Evolutionary conservation across 1,139 yeast genomes (phyloP).

Genomic region (Geotrichum cucujoidarum): DNA sequence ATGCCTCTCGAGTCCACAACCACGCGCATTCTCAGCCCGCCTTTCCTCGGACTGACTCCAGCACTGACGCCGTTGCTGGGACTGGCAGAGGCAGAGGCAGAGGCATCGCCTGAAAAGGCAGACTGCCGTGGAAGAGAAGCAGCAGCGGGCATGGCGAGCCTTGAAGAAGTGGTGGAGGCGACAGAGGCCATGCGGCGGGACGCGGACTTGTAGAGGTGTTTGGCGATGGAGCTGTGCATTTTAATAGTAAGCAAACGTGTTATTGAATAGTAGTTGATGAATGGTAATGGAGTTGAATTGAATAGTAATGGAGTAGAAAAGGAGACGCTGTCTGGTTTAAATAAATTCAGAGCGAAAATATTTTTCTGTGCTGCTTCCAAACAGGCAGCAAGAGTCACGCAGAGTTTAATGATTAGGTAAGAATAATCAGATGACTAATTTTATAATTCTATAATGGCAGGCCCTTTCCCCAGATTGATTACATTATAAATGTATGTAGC

Average conservation of each 20-base stretch:
- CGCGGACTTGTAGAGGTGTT: conserved; percentile 8
- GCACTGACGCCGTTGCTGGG: not conserved
- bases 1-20: conserved; percentile 14
- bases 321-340: too few relatives aligned
- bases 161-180: conserved; percentile 1
- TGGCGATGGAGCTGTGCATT: conserved; percentile 7
- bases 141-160: not conserved
- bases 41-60: not conserved
- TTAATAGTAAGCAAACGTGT: not conserved
- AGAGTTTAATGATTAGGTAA: too few relatives aligned
- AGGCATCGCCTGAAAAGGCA: not conserved
- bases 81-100: not conserved
- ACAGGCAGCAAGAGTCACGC: too few relatives aligned
- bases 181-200: conserved; percentile 9
- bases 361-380: too few relatives aligned
- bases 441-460: too few relatives aligned
- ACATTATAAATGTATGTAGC: too few relatives aligned
- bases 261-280: not conserved
- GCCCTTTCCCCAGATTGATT: too few relatives aligned
- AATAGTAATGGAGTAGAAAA: not conserved
- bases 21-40: conserved; percentile 15
- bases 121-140: not conserved
- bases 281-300: not conserved
- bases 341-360: too few relatives aligned
- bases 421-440: too few relatives aligned